Base-by-base conservation (phyloP, 192 early-diverging fungal species). In the Pilaira anomala region DNA sequence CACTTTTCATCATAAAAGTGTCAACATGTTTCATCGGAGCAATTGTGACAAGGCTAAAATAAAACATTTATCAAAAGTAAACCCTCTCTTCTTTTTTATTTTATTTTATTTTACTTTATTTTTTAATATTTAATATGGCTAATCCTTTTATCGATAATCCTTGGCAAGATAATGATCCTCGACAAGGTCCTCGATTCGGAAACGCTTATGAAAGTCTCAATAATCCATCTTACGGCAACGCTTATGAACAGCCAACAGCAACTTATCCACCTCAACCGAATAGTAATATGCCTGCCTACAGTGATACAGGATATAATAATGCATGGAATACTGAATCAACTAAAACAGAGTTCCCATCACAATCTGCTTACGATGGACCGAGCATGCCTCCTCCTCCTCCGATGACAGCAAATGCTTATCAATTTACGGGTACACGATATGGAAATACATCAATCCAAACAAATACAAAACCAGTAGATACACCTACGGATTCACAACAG, bases 401-500 rank as follows among this genome's bases (percentile, higher is more conserved):
- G n/a, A 28, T 19, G 14, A 18, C 33, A 41, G 36, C 29, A 22
- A 58, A 72, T 30, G 64, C 70, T 22, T 74, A 74, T 49, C 62
- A 74, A 60, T 74, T 41, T 42, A 11, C 62, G 5, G 72, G 72
- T 14, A 74, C 72, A 0, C 56, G 55, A 11, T 74, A 57, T 54
- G 67, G 72, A 19, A 74, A 74, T 24, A 2, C 29, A 41, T 36
- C 39, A 29, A 51, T 14, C 14, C 48, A 16, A 14, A 30, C 19
- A 51, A 30, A 33, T 42, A 18, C 33, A 6, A 29, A 55, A 2
- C 22, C 55, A 12, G 19, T 36, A 18, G 18, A 6, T 58, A 21
- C 21, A 13, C 29, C 30, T 58, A 3, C 46, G 0, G 4, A 13
- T 13, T 16, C 21, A 18, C 22, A 39, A 28, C 21, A 54, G 5